Percentiles rank a stretch among this genome's conserved stretches.
These are phyloP conservation scores for Acanthamoeba culbertsoni DNA, from an alignment of 208 protist species.

Conservation along the genomic window DNA sequence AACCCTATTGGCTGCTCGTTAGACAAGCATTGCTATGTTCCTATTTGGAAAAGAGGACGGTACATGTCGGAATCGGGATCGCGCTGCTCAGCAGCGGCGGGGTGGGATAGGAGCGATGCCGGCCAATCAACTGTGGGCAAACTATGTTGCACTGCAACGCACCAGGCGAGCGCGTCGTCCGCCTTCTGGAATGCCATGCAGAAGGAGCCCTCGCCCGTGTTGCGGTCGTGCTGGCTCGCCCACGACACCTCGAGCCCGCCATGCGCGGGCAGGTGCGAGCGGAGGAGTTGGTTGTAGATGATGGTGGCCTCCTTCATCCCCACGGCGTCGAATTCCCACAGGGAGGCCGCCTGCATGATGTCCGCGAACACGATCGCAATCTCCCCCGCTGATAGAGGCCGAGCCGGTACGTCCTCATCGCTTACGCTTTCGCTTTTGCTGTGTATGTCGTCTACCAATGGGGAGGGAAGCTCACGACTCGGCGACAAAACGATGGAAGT, in stretches of 20 bases:
- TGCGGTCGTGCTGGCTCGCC: not conserved
- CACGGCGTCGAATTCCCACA: not conserved
- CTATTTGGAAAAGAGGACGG: not conserved
- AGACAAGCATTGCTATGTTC: not conserved
- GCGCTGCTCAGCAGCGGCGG: not conserved
- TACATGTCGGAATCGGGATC: not conserved
- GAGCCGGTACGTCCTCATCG: not conserved
- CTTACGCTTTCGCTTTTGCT: not conserved
- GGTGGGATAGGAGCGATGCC: not conserved
- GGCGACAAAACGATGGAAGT: not conserved
- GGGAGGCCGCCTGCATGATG: not conserved
- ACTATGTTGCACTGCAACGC: not conserved
- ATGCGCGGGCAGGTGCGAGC: not conserved
- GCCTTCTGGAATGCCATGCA: conserved; percentile 20
- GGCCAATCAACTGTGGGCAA: not conserved
- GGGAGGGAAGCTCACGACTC: no score
- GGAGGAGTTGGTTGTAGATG: not conserved
- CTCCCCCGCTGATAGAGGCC: not conserved
- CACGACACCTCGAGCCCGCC: not conserved
- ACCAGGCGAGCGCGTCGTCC: not conserved
- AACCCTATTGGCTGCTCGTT: not conserved
- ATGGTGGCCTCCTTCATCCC: not conserved
- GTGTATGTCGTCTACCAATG: no score
- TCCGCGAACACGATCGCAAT: not conserved
- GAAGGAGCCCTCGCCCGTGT: conserved; percentile 12